These are phyloP conservation scores for Claviceps pazoutovae DNA, from an alignment of 2,329 filamentous ascomycete genomes.

Conservation along the genomic window DNA sequence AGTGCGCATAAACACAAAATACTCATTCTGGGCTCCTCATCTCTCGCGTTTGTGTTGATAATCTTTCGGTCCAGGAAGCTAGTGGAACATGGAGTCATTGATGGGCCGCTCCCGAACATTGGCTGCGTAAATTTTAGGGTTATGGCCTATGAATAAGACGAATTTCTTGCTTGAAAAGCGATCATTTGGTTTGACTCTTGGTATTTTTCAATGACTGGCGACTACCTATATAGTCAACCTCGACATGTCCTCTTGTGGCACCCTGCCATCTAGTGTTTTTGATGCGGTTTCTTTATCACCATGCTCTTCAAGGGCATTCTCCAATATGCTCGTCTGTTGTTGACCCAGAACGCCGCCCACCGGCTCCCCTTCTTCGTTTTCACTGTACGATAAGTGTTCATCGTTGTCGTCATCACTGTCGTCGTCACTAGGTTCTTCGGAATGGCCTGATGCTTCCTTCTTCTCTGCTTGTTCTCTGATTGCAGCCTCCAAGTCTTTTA, in stretches of 20 bases:
- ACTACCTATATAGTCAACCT: constrained; percentile 14
- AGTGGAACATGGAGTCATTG: no score
- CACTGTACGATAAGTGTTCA: background rate
- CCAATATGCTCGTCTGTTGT: background rate
- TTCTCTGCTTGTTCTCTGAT: constrained; percentile 61
- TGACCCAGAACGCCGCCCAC: background rate
- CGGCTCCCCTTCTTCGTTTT: constrained; percentile 5
- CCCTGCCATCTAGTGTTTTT: background rate
- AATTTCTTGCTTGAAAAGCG: background rate
- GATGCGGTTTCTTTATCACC: background rate
- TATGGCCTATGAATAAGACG: background rate
- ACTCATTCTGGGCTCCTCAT: background rate
- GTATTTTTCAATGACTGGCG: constrained; percentile 9
- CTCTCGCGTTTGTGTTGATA: no score
- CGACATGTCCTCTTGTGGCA: constrained; percentile 16
- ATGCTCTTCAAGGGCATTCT: background rate
- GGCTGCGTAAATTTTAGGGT: no score
- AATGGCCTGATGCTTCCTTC: constrained; percentile 20
- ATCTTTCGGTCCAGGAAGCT: no score
- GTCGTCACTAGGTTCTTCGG: constrained; percentile 13
- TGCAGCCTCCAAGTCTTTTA: constrained; percentile 82
- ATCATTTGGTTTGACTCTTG: background rate
- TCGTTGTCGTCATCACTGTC: constrained; percentile 13
- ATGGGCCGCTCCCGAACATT: no score
- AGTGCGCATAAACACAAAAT: constrained; percentile 11